A percentile compares a stretch with the other conserved stretches of the same genome.
These are phyloP conservation scores for Hyaloperonospora arabidopsidis DNA, from an alignment of 352 stramenopile species.

Conservation along the genomic window DNA sequence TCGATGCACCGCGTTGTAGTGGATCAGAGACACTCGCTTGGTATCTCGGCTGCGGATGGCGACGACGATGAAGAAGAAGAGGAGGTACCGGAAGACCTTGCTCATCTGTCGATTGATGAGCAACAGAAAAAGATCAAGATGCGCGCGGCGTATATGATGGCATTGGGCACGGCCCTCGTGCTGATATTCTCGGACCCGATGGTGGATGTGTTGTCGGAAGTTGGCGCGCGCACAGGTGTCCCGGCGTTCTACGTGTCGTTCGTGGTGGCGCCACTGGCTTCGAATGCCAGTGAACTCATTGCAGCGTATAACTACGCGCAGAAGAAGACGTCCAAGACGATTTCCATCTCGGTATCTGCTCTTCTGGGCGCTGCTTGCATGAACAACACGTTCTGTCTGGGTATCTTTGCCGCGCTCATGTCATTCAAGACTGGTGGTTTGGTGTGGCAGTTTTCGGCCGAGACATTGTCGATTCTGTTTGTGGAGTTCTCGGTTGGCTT, in stretches of 20 bases:
- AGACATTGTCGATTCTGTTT: constrained; percentile 95
- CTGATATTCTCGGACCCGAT: constrained; percentile 96
- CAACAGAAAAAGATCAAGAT: constrained; percentile 95
- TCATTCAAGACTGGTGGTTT: constrained; percentile 88
- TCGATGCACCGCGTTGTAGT: constrained; percentile 46
- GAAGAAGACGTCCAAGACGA: constrained; percentile 97
- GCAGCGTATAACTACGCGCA: constrained; percentile 95
- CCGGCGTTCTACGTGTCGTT: constrained; percentile 98
- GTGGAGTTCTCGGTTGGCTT: constrained; percentile 88
- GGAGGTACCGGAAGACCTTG: constrained; percentile 91
- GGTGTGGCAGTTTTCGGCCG: constrained; percentile 96
- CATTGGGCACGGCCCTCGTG: constrained; percentile 90
- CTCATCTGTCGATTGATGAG: constrained; percentile 88
- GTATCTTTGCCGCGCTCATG: constrained; percentile 96
- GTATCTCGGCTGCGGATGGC: constrained; percentile 41
- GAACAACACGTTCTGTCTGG: constrained; percentile 99
- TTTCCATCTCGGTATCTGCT: constrained; percentile 92
- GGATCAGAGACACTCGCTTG: constrained; percentile 41
- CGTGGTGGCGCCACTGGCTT: constrained; percentile 93
- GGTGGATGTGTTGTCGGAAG: constrained; percentile 94
- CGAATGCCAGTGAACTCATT: constrained; percentile 98
- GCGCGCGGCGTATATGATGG: constrained; percentile 90
- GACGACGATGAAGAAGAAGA: constrained; percentile 90
- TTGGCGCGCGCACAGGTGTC: constrained; percentile 87
- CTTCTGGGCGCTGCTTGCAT: constrained; percentile 94